Evolutionary conservation across 2,329 filamentous ascomycete species (phyloP).

Genomic region (Aspergillus persii): DNA sequence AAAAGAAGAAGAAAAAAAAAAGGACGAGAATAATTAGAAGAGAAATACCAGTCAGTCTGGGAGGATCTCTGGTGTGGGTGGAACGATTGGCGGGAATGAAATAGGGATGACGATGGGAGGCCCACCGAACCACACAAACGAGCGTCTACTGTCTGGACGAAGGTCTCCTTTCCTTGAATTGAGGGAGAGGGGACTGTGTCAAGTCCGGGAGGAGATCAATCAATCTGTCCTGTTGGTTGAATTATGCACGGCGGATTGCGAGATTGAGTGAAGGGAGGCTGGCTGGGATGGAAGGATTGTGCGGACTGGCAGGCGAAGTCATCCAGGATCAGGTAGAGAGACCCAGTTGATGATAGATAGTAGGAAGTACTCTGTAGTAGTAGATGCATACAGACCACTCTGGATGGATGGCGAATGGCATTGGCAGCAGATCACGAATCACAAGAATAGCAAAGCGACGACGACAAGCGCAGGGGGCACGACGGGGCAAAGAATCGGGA

Average conservation of each 20-base stretch:
- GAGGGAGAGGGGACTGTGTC: neutral
- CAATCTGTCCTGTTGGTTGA: neutral
- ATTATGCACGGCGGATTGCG: neutral
- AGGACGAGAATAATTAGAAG: neutral
- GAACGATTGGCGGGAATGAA: constrained; percentile 34
- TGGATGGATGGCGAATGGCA: too few relatives aligned
- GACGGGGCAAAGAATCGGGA: neutral
- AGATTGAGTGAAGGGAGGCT: neutral
- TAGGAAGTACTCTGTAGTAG: too few relatives aligned
- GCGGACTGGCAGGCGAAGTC: too few relatives aligned
- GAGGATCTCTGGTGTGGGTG: constrained; percentile 14
- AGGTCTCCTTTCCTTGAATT: neutral
- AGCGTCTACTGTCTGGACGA: constrained; percentile 9
- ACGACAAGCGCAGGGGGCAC: too few relatives aligned
- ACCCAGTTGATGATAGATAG: too few relatives aligned
- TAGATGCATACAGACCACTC: too few relatives aligned
- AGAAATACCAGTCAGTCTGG: neutral
- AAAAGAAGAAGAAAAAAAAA: neutral
- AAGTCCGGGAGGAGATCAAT: neutral
- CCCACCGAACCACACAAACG: constrained; percentile 42
- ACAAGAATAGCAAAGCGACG: too few relatives aligned
- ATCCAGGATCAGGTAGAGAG: too few relatives aligned
- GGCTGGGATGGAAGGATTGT: neutral
- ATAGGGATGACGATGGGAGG: constrained; percentile 39
- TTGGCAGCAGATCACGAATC: too few relatives aligned